Base-by-base conservation (phyloP, 495 filamentous ascomycete species). In the Glarea lozoyensis region DNA sequence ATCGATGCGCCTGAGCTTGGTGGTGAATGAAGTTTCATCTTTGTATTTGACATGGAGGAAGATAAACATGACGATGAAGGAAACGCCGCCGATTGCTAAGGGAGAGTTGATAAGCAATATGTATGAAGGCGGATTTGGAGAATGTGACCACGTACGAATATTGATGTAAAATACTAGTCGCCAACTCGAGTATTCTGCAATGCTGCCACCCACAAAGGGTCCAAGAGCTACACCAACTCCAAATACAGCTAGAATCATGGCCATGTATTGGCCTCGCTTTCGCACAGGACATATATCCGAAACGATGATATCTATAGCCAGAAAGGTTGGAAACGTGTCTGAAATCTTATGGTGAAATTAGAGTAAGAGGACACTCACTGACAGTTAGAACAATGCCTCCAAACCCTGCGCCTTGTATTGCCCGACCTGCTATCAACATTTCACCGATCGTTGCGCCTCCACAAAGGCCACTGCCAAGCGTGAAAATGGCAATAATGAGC, bases 301-400 rank as follows among this genome's bases (percentile, higher is more conserved):
- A 41, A 92, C 86, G 48, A 72, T 74, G 37, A 92, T 85, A 52
- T 90, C 86, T n/a, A n/a, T n/a, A n/a, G n/a, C n/a, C n/a, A n/a
- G n/a, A n/a, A 17, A 83, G 25, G n/a, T 29, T 7, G 7, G 25
- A 29, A n/a, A n/a, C 25, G 25, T 7, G 25, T 7, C 7, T 29
- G n/a, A 29, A 29, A 29, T 29, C 25, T 7, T 29, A n/a, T 7
- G 25, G 25, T 29, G 25, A 7, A 7, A 29, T 7, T 7, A 29
- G 7, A 29, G 25, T 7, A 29, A 29, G n/a, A 29, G 25, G 25
- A 29, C n/a, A 7, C 25, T 29, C 25, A 29, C 7, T 7, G 9
- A 35, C 79, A 45, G 92, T 58, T 17, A 85, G 76, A 16, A 88
- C 67, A 33, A 88, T 72, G 1, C 88, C 87, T 42, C 88, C 88